Base-by-base conservation (phyloP, 2,329 filamentous ascomycete genomes). In the Colletotrichum shisoi region DNA sequence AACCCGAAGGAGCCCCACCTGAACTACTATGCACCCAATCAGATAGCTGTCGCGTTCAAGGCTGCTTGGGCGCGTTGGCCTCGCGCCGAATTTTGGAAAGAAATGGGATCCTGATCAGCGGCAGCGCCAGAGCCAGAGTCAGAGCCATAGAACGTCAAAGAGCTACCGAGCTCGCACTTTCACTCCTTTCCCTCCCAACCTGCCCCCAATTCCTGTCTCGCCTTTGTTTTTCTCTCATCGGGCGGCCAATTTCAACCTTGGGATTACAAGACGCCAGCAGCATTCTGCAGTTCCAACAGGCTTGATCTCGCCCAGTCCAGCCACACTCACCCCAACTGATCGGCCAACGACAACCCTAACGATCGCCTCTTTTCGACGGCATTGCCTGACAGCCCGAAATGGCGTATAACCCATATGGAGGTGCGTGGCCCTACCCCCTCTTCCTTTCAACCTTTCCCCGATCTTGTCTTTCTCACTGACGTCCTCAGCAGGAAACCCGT, bases 371-470 rank as follows among this genome's bases (percentile, higher is more conserved):
- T 4, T 57, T 45, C 34, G 15, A 46, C 40, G 44, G 19, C 24
- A 12, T 34, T 19, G 9, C 46, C 13, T 37, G 40, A 27, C 53
- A 34, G 27, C 21, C 27, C 56, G 40, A 13, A 37, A 88, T 88
- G 85, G 79, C 85, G 19, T 88, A 87, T 76, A 87, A 87, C 73
- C 85, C 84, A n/a, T 88, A 88, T 70, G 84, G 84, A 79, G 83
- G 83, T 84, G 74, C 71, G 46, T 40, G 13, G 4, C 3, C 15
- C 17, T 78, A 74, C 34, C 57, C 21, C 60, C 34, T n/a, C 15
- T 27, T 57, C 24, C 37, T 56, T 34, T 8, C 13, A 24, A 27
- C 12, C 19, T 52, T 58, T n/a, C 31, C 31, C 8, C 31, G 7
- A 9, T 7, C 7, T 9, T 27, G 34, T 3, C 6, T 6, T 66